Evolutionary conservation across 2,329 filamentous ascomycete genomes (phyloP).

Genomic region (Xylaria sp.): DNA sequence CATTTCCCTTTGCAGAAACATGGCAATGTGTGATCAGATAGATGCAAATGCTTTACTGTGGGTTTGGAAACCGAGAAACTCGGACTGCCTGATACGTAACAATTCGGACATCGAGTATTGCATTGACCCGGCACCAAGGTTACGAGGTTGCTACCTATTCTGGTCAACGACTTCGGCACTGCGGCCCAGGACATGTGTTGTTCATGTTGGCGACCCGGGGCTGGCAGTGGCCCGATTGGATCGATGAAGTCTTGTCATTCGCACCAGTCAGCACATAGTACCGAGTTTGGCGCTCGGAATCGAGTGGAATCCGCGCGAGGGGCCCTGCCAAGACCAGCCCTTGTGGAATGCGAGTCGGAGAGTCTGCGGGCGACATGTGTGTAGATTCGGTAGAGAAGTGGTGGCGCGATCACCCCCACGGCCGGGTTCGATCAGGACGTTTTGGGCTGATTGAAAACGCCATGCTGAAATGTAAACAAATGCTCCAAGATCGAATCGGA

Average conservation of each 20-base stretch:
- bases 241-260: slow-evolving; percentile 1
- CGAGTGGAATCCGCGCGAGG: slow-evolving; percentile 11
- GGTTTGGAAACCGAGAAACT: background rate
- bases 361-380: background rate
- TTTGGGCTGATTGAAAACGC: background rate
- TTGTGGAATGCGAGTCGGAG: background rate
- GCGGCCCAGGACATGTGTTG: slow-evolving; percentile 4
- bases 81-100: background rate
- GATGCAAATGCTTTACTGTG: background rate
- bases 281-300: slow-evolving; percentile 29
- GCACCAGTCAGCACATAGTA: too few relatives aligned
- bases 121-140: slow-evolving; percentile 8
- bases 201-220: slow-evolving; percentile 14
- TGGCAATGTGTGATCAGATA: background rate
- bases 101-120: slow-evolving; percentile 14
- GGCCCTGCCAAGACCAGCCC: slow-evolving; percentile 22
- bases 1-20: background rate
- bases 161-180: slow-evolving; percentile 13
- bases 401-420: slow-evolving; percentile 13
- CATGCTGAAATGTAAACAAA: slow-evolving; percentile 15
- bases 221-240: slow-evolving; percentile 35
- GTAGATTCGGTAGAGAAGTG: background rate
- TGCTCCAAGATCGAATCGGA: slow-evolving; percentile 25
- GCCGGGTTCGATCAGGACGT: slow-evolving; percentile 1
- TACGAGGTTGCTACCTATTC: slow-evolving; percentile 2